Evolutionary conservation across 768 basidiomycete species (phyloP).

Genomic region (Russula vinacea): DNA sequence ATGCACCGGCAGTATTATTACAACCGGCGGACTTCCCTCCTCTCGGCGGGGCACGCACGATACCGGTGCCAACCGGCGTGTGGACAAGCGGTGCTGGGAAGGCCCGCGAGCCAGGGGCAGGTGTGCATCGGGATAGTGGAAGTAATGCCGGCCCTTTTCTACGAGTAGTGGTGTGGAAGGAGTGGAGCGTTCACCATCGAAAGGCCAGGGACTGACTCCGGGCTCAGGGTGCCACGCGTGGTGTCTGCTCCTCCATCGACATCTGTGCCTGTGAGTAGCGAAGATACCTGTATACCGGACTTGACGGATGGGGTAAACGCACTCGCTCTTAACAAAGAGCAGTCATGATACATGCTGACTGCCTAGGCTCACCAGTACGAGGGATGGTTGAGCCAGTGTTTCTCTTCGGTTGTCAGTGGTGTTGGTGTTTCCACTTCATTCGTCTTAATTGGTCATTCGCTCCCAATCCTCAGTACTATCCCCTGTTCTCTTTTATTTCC

Average conservation of each 20-base stretch:
- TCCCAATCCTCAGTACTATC: conserved; percentile 13
- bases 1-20: conserved; percentile 38
- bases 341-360: conserved; percentile 41
- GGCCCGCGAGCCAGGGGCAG: conserved; percentile 20
- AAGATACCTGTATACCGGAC: conserved; percentile 78
- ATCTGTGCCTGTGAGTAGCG: conserved; percentile 29
- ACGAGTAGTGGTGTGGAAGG: conserved; percentile 7
- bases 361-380: conserved; percentile 44
- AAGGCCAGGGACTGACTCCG: conserved; percentile 1
- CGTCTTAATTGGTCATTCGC: background rate
- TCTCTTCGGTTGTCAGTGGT: conserved; percentile 47
- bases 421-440: conserved; percentile 1
- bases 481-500: conserved; percentile 17
- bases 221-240: conserved; percentile 6
- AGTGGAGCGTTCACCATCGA: conserved; percentile 17
- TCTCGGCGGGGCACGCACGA: conserved; percentile 34
- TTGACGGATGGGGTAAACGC: conserved; percentile 59
- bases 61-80: conserved; percentile 57
- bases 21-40: conserved; percentile 39
- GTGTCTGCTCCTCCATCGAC: conserved; percentile 7
- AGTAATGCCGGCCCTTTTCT: background rate
- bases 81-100: conserved; percentile 43
- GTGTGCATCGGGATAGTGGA: conserved; percentile 7
- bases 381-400: conserved; percentile 54
- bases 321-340: conserved; percentile 54